These are phyloP conservation scores for Vishniacozyma victoriae DNA, from an alignment of 768 basidiomycete genomes.

Conservation along the genomic window DNA sequence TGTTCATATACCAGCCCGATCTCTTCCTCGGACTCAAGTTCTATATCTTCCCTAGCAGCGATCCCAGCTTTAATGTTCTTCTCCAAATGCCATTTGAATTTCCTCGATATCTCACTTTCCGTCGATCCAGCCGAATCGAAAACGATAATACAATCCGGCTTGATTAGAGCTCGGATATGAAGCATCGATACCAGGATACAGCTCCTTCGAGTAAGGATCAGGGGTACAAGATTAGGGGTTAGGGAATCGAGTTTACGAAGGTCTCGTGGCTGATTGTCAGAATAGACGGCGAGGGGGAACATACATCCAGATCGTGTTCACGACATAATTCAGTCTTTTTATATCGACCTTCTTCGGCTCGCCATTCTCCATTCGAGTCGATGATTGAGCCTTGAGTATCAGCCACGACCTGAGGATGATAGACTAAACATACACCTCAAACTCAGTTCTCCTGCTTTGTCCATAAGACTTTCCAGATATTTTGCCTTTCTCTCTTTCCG, in stretches of 20 bases:
- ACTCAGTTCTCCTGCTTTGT: slow-evolving; percentile 76
- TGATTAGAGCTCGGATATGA: slow-evolving; percentile 89
- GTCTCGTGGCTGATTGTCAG: slow-evolving; percentile 68
- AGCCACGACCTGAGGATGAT: slow-evolving; percentile 12
- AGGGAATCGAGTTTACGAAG: slow-evolving; percentile 93
- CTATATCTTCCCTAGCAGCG: slow-evolving; percentile 6
- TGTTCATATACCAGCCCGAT: slow-evolving; percentile 39
- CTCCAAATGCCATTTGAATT: slow-evolving; percentile 40
- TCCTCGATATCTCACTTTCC: slow-evolving; percentile 29
- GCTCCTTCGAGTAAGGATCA: slow-evolving; percentile 80
- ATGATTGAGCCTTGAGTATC: slow-evolving; percentile 63
- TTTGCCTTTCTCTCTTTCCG: slow-evolving; percentile 32
- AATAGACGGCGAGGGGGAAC: slow-evolving; percentile 36
- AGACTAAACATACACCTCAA: slow-evolving; percentile 66
- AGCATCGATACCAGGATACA: slow-evolving; percentile 89
- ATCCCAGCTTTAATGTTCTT: slow-evolving; percentile 35
- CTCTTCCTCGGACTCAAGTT: slow-evolving; percentile 25
- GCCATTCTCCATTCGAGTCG: slow-evolving; percentile 66
- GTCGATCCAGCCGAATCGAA: slow-evolving; percentile 83
- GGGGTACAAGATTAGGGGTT: slow-evolving; percentile 88
- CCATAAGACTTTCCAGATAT: slow-evolving; percentile 45
- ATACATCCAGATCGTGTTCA: slow-evolving; percentile 83
- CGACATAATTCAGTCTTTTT: slow-evolving; percentile 81
- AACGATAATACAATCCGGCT: slow-evolving; percentile 81
- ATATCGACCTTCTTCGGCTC: slow-evolving; percentile 52